Evolutionary conservation across 2,329 filamentous ascomycete species (phyloP).

Genomic region (Podosphaera fusca): DNA sequence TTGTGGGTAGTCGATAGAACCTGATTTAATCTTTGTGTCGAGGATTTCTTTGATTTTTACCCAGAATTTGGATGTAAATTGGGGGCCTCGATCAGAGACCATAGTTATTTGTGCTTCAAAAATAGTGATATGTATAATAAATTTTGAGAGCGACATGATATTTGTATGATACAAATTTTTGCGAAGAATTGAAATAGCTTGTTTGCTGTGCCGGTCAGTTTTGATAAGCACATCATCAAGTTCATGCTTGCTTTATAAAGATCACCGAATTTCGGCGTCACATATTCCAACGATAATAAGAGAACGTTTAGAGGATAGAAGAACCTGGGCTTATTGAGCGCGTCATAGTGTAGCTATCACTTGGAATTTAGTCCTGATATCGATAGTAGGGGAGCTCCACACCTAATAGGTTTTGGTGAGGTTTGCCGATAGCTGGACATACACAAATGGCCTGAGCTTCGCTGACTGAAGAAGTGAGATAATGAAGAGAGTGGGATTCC

Average conservation of each 20-base stretch:
- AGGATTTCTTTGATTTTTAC: not conserved
- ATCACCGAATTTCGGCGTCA: not conserved
- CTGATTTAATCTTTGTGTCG: not conserved
- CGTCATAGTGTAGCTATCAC: no score
- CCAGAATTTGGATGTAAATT: not conserved
- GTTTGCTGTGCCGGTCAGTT: not conserved
- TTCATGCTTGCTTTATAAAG: not conserved
- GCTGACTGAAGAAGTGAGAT: no score
- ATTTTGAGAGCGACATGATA: no score
- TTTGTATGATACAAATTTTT: not conserved
- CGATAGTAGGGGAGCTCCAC: no score
- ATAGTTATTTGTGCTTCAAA: no score
- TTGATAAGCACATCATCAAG: not conserved
- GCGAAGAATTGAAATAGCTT: not conserved
- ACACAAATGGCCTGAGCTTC: no score
- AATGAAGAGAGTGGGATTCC: no score
- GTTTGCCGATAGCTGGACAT: no score
- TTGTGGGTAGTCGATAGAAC: not conserved
- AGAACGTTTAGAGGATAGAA: constrained; percentile 1
- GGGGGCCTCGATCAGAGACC: not conserved
- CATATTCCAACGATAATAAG: not conserved
- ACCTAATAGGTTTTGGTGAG: no score
- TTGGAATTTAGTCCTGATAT: no score
- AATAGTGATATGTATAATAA: no score
- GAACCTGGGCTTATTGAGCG: not conserved